A percentile compares a stretch with the other conserved stretches of the same genome.
Evolutionary conservation across 2,329 filamentous ascomycete genomes (phyloP).

Genomic region (Plenodomus biglobosus): DNA sequence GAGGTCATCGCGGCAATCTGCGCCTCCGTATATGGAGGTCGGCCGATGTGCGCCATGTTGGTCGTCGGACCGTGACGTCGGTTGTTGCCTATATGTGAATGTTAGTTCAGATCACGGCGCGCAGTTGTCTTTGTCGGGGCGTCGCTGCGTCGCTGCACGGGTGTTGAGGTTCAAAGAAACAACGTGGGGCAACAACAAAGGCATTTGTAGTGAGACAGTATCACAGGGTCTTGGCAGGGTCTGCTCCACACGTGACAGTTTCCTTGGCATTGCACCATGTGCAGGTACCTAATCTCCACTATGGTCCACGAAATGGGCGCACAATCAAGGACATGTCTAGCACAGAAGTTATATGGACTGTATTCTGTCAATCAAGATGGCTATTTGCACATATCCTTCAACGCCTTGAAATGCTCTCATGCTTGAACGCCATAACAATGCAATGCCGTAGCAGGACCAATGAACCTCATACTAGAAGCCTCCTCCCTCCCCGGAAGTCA

Average conservation of each 20-base stretch:
- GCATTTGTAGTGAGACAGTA: background rate
- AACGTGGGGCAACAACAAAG: background rate
- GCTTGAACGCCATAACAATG: background rate
- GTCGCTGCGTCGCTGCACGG: background rate
- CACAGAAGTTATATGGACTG: background rate
- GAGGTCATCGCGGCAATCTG: slow-evolving; percentile 29
- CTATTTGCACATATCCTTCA: background rate
- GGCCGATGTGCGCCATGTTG: slow-evolving; percentile 26
- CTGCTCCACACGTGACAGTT: too few species aligned
- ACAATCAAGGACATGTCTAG: too few species aligned
- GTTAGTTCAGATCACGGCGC: background rate
- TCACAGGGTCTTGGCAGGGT: background rate
- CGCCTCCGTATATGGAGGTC: slow-evolving; percentile 29
- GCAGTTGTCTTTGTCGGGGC: background rate
- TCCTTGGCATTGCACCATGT: too few species aligned
- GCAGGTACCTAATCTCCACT: too few species aligned
- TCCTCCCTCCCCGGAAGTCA: background rate
- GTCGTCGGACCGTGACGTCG: background rate
- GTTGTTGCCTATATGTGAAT: background rate
- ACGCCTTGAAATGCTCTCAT: background rate
- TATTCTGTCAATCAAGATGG: background rate
- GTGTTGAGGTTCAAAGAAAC: background rate
- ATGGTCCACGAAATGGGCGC: too few species aligned
- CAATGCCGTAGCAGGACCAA: background rate
- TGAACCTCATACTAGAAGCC: background rate